Evolutionary conservation across 164 flowering plant genomes (phyloP).

Genomic region (Cinnamomum chago): DNA sequence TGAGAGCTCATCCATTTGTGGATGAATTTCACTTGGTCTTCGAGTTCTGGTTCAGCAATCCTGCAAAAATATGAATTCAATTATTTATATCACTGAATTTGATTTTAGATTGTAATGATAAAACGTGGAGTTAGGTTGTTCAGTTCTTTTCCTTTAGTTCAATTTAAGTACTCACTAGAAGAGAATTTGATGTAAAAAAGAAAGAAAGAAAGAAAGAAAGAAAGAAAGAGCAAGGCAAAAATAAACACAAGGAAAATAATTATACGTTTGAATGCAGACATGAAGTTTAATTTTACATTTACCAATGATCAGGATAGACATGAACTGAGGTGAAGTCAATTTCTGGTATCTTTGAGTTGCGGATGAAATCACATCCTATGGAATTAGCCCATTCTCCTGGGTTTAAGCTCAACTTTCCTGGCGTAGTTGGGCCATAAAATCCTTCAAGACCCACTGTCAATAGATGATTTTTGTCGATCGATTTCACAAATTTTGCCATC

Average conservation of each 20-base stretch:
- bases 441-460: constrained; percentile 87
- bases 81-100: background rate
- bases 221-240: background rate
- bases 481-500: constrained; percentile 76
- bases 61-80: constrained; percentile 26
- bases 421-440: constrained; percentile 73
- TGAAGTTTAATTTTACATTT: constrained; percentile 15
- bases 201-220: background rate
- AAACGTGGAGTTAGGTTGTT: background rate
- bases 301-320: constrained; percentile 89
- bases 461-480: constrained; percentile 77
- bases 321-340: constrained; percentile 90
- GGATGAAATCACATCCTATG: constrained; percentile 79
- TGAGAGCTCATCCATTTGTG: constrained; percentile 69
- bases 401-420: constrained; percentile 52
- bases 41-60: constrained; percentile 40
- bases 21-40: constrained; percentile 52
- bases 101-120: background rate
- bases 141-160: background rate
- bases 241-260: too few relatives aligned
- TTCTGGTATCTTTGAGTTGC: constrained; percentile 50
- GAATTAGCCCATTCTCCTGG: constrained; percentile 71
- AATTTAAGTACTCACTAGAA: background rate
- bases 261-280: background rate
- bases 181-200: background rate